phyloP scores from a whole-genome alignment of 2,329 filamentous ascomycete genomes.

The Aspergillus amoenus region DNA sequence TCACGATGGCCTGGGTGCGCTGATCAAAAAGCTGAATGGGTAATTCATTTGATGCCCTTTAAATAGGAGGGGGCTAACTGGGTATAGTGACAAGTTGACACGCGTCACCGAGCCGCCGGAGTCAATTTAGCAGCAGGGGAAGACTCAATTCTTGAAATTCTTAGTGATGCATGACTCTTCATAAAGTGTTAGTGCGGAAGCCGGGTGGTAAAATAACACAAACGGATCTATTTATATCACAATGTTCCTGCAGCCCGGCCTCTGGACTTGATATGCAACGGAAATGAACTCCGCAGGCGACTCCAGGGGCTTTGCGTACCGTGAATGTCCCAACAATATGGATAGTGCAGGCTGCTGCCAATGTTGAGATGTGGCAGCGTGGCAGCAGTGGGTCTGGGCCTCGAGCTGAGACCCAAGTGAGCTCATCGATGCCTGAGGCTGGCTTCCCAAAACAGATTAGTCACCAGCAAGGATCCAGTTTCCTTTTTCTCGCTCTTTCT shows the following conservation, averaged over 20 bases:
- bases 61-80: background rate
- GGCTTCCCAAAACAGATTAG: background rate
- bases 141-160: too few relatives aligned
- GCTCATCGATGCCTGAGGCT: slow-evolving; percentile 2
- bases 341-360: background rate
- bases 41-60: background rate
- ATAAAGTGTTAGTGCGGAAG: too few relatives aligned
- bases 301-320: too few relatives aligned
- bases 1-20: slow-evolving; percentile 9
- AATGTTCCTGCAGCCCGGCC: too few relatives aligned
- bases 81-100: slow-evolving; percentile 11
- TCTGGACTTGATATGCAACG: too few relatives aligned
- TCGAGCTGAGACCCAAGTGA: background rate
- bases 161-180: too few relatives aligned
- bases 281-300: background rate
- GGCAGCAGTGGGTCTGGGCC: background rate
- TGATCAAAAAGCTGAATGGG: slow-evolving; percentile 15
- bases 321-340: background rate
- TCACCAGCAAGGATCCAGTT: slow-evolving; percentile 11
- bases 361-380: background rate
- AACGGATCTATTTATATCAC: too few relatives aligned
- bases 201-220: too few relatives aligned
- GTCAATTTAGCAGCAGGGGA: background rate
- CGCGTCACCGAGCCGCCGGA: slow-evolving; percentile 11
- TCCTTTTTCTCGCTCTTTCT: slow-evolving; percentile 27